Evolutionary conservation across 257 asterid species (phyloP).

Genomic region (Leptodermis oblonga): DNA sequence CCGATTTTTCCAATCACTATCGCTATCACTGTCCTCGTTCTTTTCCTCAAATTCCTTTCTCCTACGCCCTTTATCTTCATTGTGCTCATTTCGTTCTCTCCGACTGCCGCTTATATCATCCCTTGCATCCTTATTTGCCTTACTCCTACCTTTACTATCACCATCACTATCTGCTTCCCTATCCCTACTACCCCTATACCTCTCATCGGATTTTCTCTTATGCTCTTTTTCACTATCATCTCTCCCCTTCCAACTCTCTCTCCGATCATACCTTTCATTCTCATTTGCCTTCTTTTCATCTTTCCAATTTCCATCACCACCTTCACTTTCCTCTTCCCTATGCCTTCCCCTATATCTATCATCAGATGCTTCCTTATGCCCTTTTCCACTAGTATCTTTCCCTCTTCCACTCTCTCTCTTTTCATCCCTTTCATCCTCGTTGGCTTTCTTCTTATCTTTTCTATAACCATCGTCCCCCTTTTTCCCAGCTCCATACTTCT

Average conservation of each 20-base stretch:
- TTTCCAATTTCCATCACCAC: conserved; percentile 11
- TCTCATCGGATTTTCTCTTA: conserved; percentile 9
- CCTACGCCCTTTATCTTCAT: too few species aligned
- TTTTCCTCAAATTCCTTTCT: conserved; percentile 10
- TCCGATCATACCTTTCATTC: conserved; percentile 27
- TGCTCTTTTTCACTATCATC: conserved; percentile 19
- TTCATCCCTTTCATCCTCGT: neutral
- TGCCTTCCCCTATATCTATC: conserved; percentile 13
- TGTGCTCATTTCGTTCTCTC: too few species aligned
- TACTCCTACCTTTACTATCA: too few species aligned
- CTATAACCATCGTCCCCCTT: neutral
- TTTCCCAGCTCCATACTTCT: neutral
- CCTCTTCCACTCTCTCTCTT: conserved; percentile 6
- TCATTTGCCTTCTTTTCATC: neutral
- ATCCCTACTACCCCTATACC: conserved; percentile 19
- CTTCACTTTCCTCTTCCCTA: conserved; percentile 15
- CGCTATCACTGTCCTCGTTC: conserved; percentile 24
- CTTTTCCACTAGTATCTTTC: conserved; percentile 14
- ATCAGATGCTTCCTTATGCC: conserved; percentile 9
- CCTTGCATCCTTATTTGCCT: too few species aligned
- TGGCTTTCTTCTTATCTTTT: neutral
- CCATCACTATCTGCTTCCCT: conserved; percentile 19
- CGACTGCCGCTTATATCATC: too few species aligned
- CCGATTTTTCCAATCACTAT: conserved; percentile 24
- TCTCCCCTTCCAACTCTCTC: conserved; percentile 25